Conservation (phyloP, 2,329 filamentous ascomycete species). For the Colletotrichum costaricense region DNA sequence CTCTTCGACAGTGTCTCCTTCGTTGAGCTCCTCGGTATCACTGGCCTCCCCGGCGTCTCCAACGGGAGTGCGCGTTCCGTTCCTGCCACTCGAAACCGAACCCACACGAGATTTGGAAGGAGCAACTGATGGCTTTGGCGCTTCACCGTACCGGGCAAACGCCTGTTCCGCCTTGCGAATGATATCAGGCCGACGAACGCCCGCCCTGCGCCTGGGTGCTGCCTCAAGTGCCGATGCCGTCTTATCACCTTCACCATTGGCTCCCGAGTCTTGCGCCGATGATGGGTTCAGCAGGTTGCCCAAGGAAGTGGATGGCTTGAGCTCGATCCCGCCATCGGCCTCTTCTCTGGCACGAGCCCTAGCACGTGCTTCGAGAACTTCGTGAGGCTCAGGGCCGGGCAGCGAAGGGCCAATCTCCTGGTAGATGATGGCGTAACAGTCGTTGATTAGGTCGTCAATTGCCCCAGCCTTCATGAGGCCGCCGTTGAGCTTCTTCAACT, state of each 20-base stretch:
- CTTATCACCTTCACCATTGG: slow-evolving; percentile 53
- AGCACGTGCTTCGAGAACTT: slow-evolving; percentile 57
- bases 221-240: slow-evolving; percentile 49
- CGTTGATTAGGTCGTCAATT: slow-evolving; percentile 94
- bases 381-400: slow-evolving; percentile 60
- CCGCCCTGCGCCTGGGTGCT: slow-evolving; percentile 54
- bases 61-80: slow-evolving; percentile 53
- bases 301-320: slow-evolving; percentile 50
- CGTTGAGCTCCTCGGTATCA: slow-evolving; percentile 52
- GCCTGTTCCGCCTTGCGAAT: slow-evolving; percentile 72
- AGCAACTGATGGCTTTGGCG: slow-evolving; percentile 51
- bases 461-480: slow-evolving; percentile 85
- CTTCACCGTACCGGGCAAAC: slow-evolving; percentile 62
- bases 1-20: slow-evolving; percentile 49
- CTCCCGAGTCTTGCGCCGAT: slow-evolving; percentile 51
- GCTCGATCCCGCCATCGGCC: slow-evolving; percentile 49
- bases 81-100: slow-evolving; percentile 64
- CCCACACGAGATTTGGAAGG: slow-evolving; percentile 59
- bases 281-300: slow-evolving; percentile 56
- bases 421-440: slow-evolving; percentile 86
- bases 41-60: slow-evolving; percentile 46
- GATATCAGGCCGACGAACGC: slow-evolving; percentile 67
- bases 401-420: slow-evolving; percentile 72
- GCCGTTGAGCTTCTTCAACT: slow-evolving; percentile 80
- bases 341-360: slow-evolving; percentile 53